phyloP scores from a whole-genome alignment of 257 asterid species.

The Lycium ferocissimum region DNA sequence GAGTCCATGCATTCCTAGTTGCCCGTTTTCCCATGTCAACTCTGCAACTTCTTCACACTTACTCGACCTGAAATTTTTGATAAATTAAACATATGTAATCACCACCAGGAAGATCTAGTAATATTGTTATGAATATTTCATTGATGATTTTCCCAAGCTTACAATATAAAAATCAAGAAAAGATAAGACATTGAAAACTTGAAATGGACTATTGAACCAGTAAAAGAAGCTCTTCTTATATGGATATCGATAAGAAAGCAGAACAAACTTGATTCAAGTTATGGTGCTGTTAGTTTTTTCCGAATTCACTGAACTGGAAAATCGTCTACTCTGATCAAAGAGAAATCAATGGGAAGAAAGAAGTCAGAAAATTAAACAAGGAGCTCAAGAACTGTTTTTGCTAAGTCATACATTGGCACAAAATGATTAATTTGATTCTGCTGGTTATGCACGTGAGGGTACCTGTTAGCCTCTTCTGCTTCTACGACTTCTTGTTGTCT shows the following conservation, averaged over 20 bases:
- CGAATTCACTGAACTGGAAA: no score
- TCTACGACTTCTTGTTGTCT: constrained; percentile 49
- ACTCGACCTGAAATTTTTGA: constrained; percentile 48
- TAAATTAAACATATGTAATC: neutral
- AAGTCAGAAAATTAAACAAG: no score
- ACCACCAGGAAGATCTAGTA: no score
- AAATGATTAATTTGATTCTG: constrained; percentile 41
- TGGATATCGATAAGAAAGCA: neutral
- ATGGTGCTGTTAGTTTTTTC: no score
- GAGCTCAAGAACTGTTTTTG: neutral
- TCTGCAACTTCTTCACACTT: constrained; percentile 49
- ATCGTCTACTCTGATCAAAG: neutral
- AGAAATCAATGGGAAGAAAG: neutral
- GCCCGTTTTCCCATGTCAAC: constrained; percentile 71
- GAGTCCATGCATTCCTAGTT: constrained; percentile 48
- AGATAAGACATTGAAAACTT: neutral
- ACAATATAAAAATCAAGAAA: neutral
- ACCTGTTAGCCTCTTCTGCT: constrained; percentile 44
- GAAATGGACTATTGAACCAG: neutral
- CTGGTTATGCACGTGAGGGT: constrained; percentile 55
- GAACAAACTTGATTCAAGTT: neutral
- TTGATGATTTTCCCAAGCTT: no score
- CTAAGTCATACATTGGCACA: constrained; percentile 49
- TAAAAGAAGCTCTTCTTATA: neutral
- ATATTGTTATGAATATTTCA: no score